Base-by-base conservation (phyloP, 169 alveolate genomes). In the Plasmodium malariae region DNA sequence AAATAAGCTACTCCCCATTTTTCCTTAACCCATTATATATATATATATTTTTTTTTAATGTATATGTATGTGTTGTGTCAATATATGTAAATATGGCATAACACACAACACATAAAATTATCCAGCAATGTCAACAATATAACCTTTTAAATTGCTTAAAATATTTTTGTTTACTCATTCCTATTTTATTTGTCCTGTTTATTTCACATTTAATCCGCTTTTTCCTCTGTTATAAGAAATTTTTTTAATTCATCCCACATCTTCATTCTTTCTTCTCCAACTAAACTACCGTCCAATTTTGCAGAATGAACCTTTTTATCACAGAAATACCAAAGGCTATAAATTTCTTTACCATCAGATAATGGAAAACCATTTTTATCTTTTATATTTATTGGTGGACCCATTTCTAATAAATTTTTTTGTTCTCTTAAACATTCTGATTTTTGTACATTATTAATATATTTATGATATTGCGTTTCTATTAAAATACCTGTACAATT, bases 341-440 rank as follows among this genome's bases (percentile, higher is more conserved):
- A 60, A 12, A 95, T 91, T 70, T 95, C 97, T 5, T 88, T 69
- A 26, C 88, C 94, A 21, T 80, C 94, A 45, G 95, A 88, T 62
- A 83, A 92, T 5, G 97, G 97, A 55, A 94, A 95, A 19, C 96
- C 97, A 48, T 94, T 90, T 49, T 74, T 74, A 62, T 95, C 97
- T 45, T 89, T 72, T 30, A 95, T 54, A 73, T 94, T 94, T 54
- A 95, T 89, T 11, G 97, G 97, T 49, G 97, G 97, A 24, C 97
- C 97, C 62, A 93, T 68, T 43, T 28, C 32, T 45, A 95, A 88
- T 73, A 95, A 68, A 26, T 89, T 83, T 43, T 87, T 74, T 68
- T 94, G 97, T 70, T 94, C 96, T 48, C 91, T 88, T 45, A 87
- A 88, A 54, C 97, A 95, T 21, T 91, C 93, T 7, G 97, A 83